Evolutionary conservation across 345 rosid species (phyloP).

Genomic region (Anastatica hierochuntica): DNA sequence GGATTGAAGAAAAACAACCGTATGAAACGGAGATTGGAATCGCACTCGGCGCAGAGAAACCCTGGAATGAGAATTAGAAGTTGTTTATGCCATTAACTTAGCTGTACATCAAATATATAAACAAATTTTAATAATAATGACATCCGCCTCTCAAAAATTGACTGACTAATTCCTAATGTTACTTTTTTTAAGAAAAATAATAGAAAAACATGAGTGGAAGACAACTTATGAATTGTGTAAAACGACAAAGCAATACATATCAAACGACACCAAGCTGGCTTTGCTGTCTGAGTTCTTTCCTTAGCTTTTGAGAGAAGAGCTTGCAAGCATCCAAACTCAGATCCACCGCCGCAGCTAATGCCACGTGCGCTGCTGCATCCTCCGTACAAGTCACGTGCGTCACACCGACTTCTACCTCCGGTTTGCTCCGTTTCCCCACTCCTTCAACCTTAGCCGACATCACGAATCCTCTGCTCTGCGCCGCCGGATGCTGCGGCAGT

Average conservation of each 20-base stretch:
- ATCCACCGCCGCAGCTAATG: conserved; percentile 90
- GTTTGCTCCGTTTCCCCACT: conserved; percentile 37
- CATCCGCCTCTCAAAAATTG: conserved; percentile 30
- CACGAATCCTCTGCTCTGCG: conserved; percentile 54
- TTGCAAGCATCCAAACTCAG: conserved; percentile 90
- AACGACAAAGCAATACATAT: conserved; percentile 38
- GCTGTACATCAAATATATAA: conserved; percentile 24
- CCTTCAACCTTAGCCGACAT: conserved; percentile 85
- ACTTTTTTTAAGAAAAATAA: background rate
- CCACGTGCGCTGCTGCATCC: conserved; percentile 95
- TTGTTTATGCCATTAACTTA: too few species aligned
- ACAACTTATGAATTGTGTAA: conserved; percentile 25
- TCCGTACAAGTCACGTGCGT: conserved; percentile 94
- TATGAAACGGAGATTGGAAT: too few species aligned
- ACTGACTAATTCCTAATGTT: conserved; percentile 25
- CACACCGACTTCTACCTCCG: conserved; percentile 79
- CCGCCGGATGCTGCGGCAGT: conserved; percentile 20
- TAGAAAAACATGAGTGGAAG: conserved; percentile 15
- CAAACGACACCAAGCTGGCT: conserved; percentile 50
- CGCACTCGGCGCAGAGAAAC: too few species aligned
- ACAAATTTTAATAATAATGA: conserved; percentile 18
- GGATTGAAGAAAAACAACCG: too few species aligned
- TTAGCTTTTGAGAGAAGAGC: conserved; percentile 66
- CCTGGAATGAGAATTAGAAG: too few species aligned
- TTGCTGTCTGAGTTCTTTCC: conserved; percentile 71